phyloP scores from a whole-genome alignment of 2,329 filamentous ascomycete genomes.

The Sclerotinia sclerotiorum region DNA sequence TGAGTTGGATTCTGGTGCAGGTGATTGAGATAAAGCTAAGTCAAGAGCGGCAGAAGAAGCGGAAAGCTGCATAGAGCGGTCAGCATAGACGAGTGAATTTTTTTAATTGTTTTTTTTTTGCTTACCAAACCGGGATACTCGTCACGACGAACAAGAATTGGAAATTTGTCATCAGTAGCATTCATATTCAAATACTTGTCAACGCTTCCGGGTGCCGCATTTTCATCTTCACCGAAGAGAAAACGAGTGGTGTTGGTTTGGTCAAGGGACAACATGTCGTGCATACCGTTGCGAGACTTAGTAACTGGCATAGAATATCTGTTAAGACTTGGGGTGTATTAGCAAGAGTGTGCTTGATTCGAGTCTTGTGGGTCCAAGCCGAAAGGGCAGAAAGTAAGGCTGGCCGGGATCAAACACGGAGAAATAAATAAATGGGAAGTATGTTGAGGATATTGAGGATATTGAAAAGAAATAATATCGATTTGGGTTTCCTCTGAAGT shows the following conservation, averaged over 20 bases:
- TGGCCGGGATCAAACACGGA: not conserved
- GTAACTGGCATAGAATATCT: slow-evolving; percentile 94
- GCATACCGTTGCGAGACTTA: slow-evolving; percentile 63
- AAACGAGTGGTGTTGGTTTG: slow-evolving; percentile 84
- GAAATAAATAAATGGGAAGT: slow-evolving; percentile 9
- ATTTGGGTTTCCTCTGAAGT: not conserved
- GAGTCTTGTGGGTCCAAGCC: slow-evolving; percentile 9
- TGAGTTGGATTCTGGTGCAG: slow-evolving; percentile 55
- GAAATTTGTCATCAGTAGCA: slow-evolving; percentile 80
- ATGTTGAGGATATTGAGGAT: slow-evolving; percentile 22
- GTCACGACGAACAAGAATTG: slow-evolving; percentile 73
- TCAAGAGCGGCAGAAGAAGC: slow-evolving; percentile 80
- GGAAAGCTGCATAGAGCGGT: slow-evolving; percentile 63
- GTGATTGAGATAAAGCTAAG: slow-evolving; percentile 68
- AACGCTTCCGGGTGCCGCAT: slow-evolving; percentile 51
- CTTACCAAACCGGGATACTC: slow-evolving; percentile 40
- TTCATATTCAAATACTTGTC: slow-evolving; percentile 70
- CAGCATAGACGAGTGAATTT: slow-evolving; percentile 33
- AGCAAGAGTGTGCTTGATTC: slow-evolving; percentile 26
- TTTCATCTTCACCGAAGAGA: slow-evolving; percentile 78
- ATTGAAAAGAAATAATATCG: slow-evolving; percentile 8
- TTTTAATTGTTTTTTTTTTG: slow-evolving; percentile 20
- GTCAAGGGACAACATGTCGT: slow-evolving; percentile 66
- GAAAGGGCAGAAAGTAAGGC: slow-evolving; percentile 5
- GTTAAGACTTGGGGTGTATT: slow-evolving; percentile 62